phyloP scores from a whole-genome alignment of 2,329 filamentous ascomycete species.

The Fusarium hainanense region DNA sequence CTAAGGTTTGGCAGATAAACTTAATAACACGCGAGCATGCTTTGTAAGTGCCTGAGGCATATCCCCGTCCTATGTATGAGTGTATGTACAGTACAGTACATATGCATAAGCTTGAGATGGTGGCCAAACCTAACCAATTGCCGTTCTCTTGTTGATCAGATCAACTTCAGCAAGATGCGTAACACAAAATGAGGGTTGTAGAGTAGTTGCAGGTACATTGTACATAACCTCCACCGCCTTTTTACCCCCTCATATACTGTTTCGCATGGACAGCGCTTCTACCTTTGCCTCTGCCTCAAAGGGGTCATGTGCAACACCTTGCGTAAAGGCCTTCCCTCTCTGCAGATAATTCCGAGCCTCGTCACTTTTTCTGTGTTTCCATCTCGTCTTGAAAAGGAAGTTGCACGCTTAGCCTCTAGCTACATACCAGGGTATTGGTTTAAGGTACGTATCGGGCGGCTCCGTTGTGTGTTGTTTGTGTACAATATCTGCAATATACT shows the following conservation, averaged over 20 bases:
- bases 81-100: not conserved
- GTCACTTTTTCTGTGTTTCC: conserved; percentile 15
- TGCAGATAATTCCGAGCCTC: conserved; percentile 21
- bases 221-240: conserved; percentile 36
- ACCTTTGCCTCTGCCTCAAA: conserved; percentile 6
- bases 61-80: not conserved
- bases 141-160: conserved; percentile 13
- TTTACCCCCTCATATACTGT: conserved; percentile 13
- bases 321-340: conserved; percentile 13
- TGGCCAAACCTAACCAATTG: conserved; percentile 13
- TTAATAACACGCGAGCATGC: not conserved
- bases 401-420: not conserved
- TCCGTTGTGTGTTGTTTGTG: not conserved
- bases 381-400: conserved; percentile 11
- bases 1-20: conserved; percentile 16
- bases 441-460: conserved; percentile 14
- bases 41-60: conserved; percentile 31
- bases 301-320: conserved; percentile 38
- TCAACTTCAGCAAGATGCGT: conserved; percentile 16
- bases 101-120: not conserved
- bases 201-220: conserved; percentile 10
- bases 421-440: conserved; percentile 4
- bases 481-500: not conserved
- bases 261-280: conserved; percentile 28
- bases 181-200: conserved; percentile 23